Evolutionary conservation across 805 yeast genomes (phyloP), one percentile per base, ranked within the genome.

Genomic region (Kurtzmaniella cleridarum): DNA sequence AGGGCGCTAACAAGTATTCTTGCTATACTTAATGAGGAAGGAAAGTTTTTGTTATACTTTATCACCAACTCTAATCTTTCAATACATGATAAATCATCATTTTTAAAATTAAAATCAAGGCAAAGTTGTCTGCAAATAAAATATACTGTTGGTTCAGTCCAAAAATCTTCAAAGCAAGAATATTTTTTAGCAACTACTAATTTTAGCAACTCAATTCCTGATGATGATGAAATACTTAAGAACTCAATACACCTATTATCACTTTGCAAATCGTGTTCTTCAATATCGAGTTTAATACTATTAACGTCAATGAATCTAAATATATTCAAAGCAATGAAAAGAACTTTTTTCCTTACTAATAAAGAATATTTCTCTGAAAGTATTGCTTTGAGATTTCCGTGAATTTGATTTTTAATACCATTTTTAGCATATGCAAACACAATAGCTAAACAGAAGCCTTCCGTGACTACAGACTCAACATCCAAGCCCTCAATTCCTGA

Each of bases 391-490:
- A 50, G 26, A 7, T 30, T 27, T 3, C 46, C 50, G 27, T 59
- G 63, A 0, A 69, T 48, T 4, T 56, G 57, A 36, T 60, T 54
- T 40, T 72, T 50, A 1, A 54, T 36, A 0, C 79, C 78, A 27
- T 52, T 53, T 11, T 52, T 54, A 0, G 74, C 54, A 44, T 60
- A 75, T 0, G 77, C 57, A 15, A 76, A 46, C 0, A 81, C 68
- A 1, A 78, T 55, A 0, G 66, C 47, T n/a, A 59, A 39, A 0
- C 75, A 55, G 5, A 73, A 39, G 23, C 71, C 52, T 9, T 64
- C 66, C 4, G 47, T 42, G 7, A 61, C 44, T 8, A 71, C 27
- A 10, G 57, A 39, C 14, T 40, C 32, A 3, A 36, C 9, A 14
- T 50, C 52, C 1, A 47, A 32, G 1, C 38, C 31, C 13, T 44